A percentile compares a stretch with the other conserved stretches of the same genome.
These are phyloP conservation scores for Paramarasmius palmivorus DNA, from an alignment of 1,284 basidiomycete species.

Conservation along the genomic window DNA sequence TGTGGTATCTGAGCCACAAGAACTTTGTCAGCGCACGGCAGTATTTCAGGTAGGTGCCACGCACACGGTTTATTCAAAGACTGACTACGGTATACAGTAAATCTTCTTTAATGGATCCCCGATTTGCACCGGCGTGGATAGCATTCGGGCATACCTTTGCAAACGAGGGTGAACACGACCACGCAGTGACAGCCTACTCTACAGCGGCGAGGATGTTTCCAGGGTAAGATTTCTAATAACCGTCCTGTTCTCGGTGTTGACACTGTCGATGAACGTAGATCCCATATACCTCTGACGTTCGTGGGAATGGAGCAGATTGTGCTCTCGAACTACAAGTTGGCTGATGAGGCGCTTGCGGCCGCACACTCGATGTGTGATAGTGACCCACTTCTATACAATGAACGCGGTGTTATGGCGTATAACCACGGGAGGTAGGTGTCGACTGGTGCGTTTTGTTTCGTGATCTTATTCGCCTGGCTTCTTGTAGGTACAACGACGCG, in stretches of 20 bases:
- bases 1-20: constrained; percentile 90
- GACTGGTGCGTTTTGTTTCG: constrained; percentile 5
- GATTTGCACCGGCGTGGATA: constrained; percentile 96
- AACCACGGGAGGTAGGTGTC: constrained; percentile 76
- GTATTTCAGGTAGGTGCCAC: constrained; percentile 79
- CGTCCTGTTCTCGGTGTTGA: constrained; percentile 4
- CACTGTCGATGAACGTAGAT: constrained; percentile 44
- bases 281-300: constrained; percentile 92
- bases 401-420: constrained; percentile 91
- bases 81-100: constrained; percentile 73
- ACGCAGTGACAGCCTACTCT: constrained; percentile 97
- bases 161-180: constrained; percentile 96
- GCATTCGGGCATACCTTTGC: constrained; percentile 98
- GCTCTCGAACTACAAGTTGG: constrained; percentile 80
- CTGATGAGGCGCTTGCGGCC: constrained; percentile 86
- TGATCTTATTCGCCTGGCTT: constrained; percentile 7
- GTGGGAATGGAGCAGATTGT: constrained; percentile 98
- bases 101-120: constrained; percentile 94
- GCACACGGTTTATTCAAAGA: no score
- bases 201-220: constrained; percentile 94
- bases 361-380: constrained; percentile 78
- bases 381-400: constrained; percentile 91
- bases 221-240: constrained; percentile 55
- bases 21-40: constrained; percentile 89
- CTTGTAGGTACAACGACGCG: constrained; percentile 68